phyloP scores from a whole-genome alignment of 2,329 filamentous ascomycete genomes.

The Capronia epimyces region DNA sequence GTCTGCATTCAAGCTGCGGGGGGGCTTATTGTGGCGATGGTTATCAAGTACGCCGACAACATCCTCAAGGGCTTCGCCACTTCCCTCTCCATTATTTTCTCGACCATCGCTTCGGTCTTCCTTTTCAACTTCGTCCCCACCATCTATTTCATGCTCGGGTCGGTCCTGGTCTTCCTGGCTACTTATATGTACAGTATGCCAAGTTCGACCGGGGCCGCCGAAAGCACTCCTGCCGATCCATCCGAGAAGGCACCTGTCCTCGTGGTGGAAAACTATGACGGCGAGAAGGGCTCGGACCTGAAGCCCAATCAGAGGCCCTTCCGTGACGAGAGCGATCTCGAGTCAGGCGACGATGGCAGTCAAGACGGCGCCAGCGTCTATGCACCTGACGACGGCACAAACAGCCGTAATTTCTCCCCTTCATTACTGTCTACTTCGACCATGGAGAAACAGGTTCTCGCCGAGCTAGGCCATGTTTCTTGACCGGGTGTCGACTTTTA shows the following conservation, averaged over 20 bases:
- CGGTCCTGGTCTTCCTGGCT: conserved; percentile 68
- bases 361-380: conserved; percentile 12
- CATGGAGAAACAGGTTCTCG: conserved; percentile 10
- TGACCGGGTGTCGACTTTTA: neutral
- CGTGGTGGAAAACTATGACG: conserved; percentile 20
- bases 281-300: neutral
- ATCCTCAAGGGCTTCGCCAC: conserved; percentile 92
- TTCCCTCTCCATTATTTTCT: conserved; percentile 82
- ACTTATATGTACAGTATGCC: conserved; percentile 75
- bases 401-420: conserved; percentile 20
- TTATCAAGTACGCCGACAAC: conserved; percentile 77
- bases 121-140: conserved; percentile 65
- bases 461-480: conserved; percentile 18
- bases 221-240: conserved; percentile 5
- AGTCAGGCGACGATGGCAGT: conserved; percentile 31
- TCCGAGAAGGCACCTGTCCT: conserved; percentile 18
- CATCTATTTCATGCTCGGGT: conserved; percentile 71
- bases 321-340: conserved; percentile 22
- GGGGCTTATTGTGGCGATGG: conserved; percentile 75
- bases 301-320: conserved; percentile 6
- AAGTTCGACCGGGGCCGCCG: conserved; percentile 13
- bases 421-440: conserved; percentile 15
- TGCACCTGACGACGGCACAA: conserved; percentile 15
- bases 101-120: conserved; percentile 75
- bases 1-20: conserved; percentile 76